These are phyloP conservation scores for Gaultheria prostrata DNA, from an alignment of 148 eudicot species.

Conservation along the genomic window DNA sequence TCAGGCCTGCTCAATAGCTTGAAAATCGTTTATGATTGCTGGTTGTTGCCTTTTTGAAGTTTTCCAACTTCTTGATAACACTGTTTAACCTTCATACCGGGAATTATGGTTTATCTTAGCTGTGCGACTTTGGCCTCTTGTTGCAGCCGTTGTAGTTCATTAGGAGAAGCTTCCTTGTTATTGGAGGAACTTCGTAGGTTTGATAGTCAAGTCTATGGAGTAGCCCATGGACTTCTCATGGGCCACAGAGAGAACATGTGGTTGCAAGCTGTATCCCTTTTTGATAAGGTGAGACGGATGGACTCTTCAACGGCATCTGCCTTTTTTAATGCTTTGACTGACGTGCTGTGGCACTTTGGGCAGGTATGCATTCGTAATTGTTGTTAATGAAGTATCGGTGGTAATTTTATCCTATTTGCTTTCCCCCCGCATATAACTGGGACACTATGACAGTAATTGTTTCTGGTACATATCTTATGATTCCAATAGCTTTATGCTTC, in stretches of 20 bases:
- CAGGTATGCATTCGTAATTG: conserved; percentile 54
- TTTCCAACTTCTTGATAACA: neutral
- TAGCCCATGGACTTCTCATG: conserved; percentile 89
- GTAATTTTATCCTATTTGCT: neutral
- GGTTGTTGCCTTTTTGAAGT: neutral
- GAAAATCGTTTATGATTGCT: neutral
- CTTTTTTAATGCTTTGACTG: conserved; percentile 94
- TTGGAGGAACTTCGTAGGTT: conserved; percentile 82
- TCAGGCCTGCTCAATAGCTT: neutral
- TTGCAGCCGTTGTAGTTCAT: conserved; percentile 91
- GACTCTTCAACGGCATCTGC: conserved; percentile 94
- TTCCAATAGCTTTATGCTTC: neutral
- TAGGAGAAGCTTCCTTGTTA: conserved; percentile 86
- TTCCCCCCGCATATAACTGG: neutral
- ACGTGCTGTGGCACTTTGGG: conserved; percentile 94
- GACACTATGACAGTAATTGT: neutral
- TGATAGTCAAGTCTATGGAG: conserved; percentile 93
- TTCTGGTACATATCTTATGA: neutral
- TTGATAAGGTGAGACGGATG: conserved; percentile 84
- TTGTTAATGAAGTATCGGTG: neutral
- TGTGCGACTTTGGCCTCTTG: conserved; percentile 5
- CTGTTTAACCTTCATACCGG: neutral
- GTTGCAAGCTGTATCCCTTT: conserved; percentile 77
- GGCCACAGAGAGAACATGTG: conserved; percentile 67
- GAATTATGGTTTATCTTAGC: neutral